Evolutionary conservation across 345 rosid species (phyloP).

Genomic region (Brassica incana): DNA sequence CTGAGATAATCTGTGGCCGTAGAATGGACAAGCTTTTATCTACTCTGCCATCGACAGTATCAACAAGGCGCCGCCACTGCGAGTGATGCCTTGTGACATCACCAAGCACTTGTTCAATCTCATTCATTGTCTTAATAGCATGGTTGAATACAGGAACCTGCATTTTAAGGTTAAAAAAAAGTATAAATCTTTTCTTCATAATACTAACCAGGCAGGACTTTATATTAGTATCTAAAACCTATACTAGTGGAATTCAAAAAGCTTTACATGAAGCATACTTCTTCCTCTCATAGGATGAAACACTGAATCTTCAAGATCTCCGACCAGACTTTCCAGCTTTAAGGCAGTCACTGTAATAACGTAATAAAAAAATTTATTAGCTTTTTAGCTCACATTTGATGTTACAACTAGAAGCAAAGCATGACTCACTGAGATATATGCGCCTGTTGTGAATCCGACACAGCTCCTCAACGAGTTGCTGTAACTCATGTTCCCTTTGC

Average conservation of each 20-base stretch:
- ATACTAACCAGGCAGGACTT: neutral
- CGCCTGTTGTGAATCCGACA: constrained; percentile 46
- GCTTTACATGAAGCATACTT: constrained; percentile 50
- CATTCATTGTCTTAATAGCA: constrained; percentile 53
- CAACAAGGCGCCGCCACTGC: constrained; percentile 60
- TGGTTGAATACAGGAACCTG: constrained; percentile 52
- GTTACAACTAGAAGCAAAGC: neutral
- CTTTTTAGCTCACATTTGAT: constrained; percentile 4
- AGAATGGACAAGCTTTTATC: constrained; percentile 58
- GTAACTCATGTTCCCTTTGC: constrained; percentile 46
- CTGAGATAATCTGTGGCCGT: constrained; percentile 67
- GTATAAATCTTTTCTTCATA: neutral
- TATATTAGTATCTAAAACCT: neutral
- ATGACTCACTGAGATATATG: constrained; percentile 53
- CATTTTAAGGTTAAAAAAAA: constrained; percentile 21
- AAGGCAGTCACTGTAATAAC: constrained; percentile 54
- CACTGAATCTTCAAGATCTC: constrained; percentile 82
- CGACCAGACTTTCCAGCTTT: constrained; percentile 71
- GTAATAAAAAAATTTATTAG: neutral
- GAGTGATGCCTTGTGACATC: constrained; percentile 47
- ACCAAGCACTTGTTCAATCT: constrained; percentile 51
- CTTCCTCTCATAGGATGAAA: constrained; percentile 39
- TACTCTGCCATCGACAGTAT: constrained; percentile 65
- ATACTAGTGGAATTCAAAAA: constrained; percentile 25
- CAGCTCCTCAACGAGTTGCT: constrained; percentile 49